Evolutionary conservation across 2,329 filamentous ascomycete genomes (phyloP), one percentile per base, ranked within the genome.

Genomic region (Hypoxylon sp.): DNA sequence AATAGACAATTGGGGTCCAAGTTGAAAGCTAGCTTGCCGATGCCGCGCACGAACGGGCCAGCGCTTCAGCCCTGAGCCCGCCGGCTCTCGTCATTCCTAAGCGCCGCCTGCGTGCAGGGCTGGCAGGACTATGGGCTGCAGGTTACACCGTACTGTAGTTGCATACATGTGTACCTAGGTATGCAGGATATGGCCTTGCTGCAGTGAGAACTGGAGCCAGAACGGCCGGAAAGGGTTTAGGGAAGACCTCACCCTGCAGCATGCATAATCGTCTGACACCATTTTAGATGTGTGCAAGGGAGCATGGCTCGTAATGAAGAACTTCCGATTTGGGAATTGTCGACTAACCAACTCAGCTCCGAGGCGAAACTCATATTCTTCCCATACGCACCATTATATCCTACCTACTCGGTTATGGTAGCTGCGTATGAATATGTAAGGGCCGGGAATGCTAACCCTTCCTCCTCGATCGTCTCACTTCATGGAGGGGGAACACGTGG

Each of bases 51-150:
- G 56, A 53, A 55, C 36, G n/a, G 30, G 53, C 28, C 42, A 50
- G 53, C 53, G 57, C 57, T 58, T 62, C 49, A 63, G 44, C 32
- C 45, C 56, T 45, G 44, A 48, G 42, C 18, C 53, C 18, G 44
- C 36, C 24, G 54, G 53, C 40, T 61, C 52, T 61, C 52, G 64
- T 61, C 60, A 58, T 32, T 62, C 30, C 51, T 69, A 69, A 69
- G 64, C 67, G 67, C 67, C 64, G 67, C 59, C 30, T 36, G 36
- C 61, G 51, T 48, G 58, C 28, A 62, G 28, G 61, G 54, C 45
- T 22, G 24, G 4, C 12, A 64, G 54, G 55, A 51, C 56, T 38
- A 24, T 22, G 28, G 48, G 28, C 40, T 61, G 50, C 56, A 57
- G 52, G 60, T 61, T 61, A 65, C 60, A 56, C 30, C 16, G 40